These are phyloP conservation scores for Yarrowia sp. DNA, from an alignment of 805 yeast species.

Conservation along the genomic window DNA sequence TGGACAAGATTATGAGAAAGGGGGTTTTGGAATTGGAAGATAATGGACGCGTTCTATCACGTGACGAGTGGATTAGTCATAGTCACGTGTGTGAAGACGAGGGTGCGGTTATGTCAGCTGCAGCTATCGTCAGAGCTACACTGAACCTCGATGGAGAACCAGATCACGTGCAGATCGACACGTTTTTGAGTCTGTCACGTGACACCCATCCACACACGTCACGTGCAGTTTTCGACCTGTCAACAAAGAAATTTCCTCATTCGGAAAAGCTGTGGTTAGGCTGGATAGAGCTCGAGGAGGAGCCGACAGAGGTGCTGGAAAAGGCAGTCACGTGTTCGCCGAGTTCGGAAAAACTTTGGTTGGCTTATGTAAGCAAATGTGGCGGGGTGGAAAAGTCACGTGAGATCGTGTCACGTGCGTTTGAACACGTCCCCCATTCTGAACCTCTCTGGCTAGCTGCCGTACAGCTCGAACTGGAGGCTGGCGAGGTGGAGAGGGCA, in stretches of 20 bases:
- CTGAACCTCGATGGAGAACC: slow-evolving; percentile 31
- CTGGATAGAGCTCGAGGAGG: slow-evolving; percentile 36
- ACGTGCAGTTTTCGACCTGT: slow-evolving; percentile 50
- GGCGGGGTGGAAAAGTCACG: slow-evolving; percentile 54
- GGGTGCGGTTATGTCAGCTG: slow-evolving; percentile 48
- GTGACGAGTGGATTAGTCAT: slow-evolving; percentile 54
- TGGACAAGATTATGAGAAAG: slow-evolving; percentile 49
- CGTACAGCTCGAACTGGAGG: slow-evolving; percentile 58
- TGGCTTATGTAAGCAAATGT: slow-evolving; percentile 7
- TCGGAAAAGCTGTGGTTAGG: slow-evolving; percentile 36
- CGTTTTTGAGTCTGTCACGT: background rate
- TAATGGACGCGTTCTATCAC: slow-evolving; percentile 39
- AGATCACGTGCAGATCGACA: background rate
- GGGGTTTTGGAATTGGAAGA: slow-evolving; percentile 47
- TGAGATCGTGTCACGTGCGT: slow-evolving; percentile 50
- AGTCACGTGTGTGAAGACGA: slow-evolving; percentile 56
- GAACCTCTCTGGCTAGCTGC: slow-evolving; percentile 70
- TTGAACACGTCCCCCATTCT: slow-evolving; percentile 44
- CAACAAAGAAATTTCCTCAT: slow-evolving; percentile 49
- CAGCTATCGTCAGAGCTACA: slow-evolving; percentile 51
- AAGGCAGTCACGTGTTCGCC: slow-evolving; percentile 46
- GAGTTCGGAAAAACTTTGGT: too few relatives aligned
- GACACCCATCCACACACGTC: slow-evolving; percentile 28
- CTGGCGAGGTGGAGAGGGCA: slow-evolving; percentile 42
- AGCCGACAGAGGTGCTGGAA: slow-evolving; percentile 45